Base-by-base conservation (phyloP, 257 asterid genomes). In the Nicotiana undulata region DNA sequence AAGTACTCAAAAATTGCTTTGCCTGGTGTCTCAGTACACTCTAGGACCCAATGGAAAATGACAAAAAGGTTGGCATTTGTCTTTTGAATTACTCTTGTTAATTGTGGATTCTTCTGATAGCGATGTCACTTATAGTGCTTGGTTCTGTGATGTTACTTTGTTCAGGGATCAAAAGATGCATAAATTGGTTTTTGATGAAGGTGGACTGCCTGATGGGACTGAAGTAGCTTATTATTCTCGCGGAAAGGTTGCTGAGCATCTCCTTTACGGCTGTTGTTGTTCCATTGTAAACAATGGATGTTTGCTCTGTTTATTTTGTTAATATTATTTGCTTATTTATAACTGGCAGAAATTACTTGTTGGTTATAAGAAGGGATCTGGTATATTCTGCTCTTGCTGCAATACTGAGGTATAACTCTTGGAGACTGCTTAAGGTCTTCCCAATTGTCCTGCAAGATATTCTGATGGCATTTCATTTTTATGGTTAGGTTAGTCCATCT, bases 401-500 rank as follows among this genome's bases (percentile, higher is more conserved):
- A 87, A 89, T 86, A 88, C 84, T 81, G 88, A 91, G 99, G 99
- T 96, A 92, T 77, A 34, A 18, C 28, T 76, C 18, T 78, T 81
- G 46, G 22, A 82, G 75, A 81, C 61, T 65, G 61, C 60, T 64
- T 67, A 81, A 77, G 22, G 79, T 86, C 63, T 64, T 76, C 72
- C 53, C 64, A 63, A 78, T 51, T 80, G 18, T 70, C 83, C 70
- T 81, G 70, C 68, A 46, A 44, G 56, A 84, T 81, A 16, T 55
- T 22, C 81, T 88, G 29, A 81, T 81, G 53, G 63, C 49, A 74
- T 84, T 83, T 65, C 75, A 64, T 83, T 53, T 40, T 84, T 64
- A 67, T 90, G 90, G 82, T 82, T 95, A 96, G 99, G 95, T 92
- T 86, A 96, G 98, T 85, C 98, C 98, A 75, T 96, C 99, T 83